Base-by-base conservation (phyloP, 2,329 filamentous ascomycete species). In the Exophiala calicioides region DNA sequence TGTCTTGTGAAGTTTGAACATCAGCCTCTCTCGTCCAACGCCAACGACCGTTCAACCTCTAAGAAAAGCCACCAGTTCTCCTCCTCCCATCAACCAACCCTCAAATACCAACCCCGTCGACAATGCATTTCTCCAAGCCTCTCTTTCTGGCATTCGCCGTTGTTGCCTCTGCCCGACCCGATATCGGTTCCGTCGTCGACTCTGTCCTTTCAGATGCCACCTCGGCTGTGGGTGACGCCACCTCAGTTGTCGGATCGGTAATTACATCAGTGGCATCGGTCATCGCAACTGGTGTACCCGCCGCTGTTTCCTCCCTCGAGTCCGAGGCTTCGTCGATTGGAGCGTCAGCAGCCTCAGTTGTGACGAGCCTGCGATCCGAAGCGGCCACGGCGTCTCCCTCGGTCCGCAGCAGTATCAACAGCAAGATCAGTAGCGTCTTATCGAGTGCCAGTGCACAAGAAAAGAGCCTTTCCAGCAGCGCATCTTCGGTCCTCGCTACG, bases 121-220 rank as follows among this genome's bases (percentile, higher is more conserved):
- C 18, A n/a, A 55, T 55, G 52, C 52, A 52, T 52, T 47, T 55
- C 44, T 52, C 40, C 23, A 52, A 49, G 48, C 31, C 52, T 5
- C 7, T 55, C 8, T 24, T 55, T 16, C 19, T 55, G 21, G 48
- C 52, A 15, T 44, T 55, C n/a, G 52, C 42, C 37, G 41, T 26
- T 18, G 16, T 27, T 38, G 52, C 34, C 26, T 30, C 23, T 32
- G 52, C 52, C 27, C 52, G 52, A 26, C 7, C 6, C 15, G 50
- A 50, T 19, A 3, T 44, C 23, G 33, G 44, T 29, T 52, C 50
- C 16, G 33, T 20, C n/a, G 23, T 52, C 38, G 40, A 32, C 32
- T 53, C 50, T 5, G 33, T 36, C 35, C 20, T 52, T 6, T 52
- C 49, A 13, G 33, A 23, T 18, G 49, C 40, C 13, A 44, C 44